Percentiles rank a stretch among this genome's conserved stretches.
phyloP scores from a whole-genome alignment of 495 filamentous ascomycete species.

The Aspergillus bridgeri region DNA sequence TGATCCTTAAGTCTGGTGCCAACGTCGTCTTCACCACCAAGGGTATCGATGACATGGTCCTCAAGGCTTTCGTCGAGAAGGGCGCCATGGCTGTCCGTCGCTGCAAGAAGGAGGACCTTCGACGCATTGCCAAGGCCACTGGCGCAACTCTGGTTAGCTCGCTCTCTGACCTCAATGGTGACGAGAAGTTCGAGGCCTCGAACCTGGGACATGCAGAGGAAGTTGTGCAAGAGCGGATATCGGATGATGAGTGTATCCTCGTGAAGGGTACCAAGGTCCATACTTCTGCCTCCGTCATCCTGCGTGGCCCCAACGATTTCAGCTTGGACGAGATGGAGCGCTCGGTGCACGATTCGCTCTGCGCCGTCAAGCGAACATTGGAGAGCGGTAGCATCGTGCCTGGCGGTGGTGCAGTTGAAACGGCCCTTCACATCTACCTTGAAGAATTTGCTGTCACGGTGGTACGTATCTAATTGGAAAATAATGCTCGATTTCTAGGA shows the following conservation, averaged over 20 bases:
- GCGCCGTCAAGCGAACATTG: conserved; percentile 92
- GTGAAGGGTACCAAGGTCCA: conserved; percentile 94
- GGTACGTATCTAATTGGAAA: conserved; percentile 40
- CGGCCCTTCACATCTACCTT: conserved; percentile 97
- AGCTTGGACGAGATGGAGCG: conserved; percentile 99
- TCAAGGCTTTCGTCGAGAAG: conserved; percentile 93
- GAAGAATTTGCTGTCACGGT: conserved; percentile 99
- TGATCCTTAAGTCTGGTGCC: conserved; percentile 96
- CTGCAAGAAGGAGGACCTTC: conserved; percentile 98
- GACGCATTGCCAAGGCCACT: conserved; percentile 93
- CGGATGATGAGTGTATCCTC: conserved; percentile 97
- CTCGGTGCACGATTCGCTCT: conserved; percentile 94
- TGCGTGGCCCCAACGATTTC: conserved; percentile 94
- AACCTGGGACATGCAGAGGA: conserved; percentile 90
- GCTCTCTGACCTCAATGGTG: conserved; percentile 93
- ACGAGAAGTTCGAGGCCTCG: conserved; percentile 92
- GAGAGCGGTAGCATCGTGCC: conserved; percentile 97
- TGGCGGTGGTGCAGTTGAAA: conserved; percentile 94
- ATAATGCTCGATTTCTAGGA: background rate
- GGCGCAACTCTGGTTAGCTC: conserved; percentile 90
- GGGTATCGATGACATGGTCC: conserved; percentile 92
- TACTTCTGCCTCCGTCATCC: conserved; percentile 92
- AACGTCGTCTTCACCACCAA: conserved; percentile 97
- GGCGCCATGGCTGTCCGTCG: conserved; percentile 94
- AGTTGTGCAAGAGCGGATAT: conserved; percentile 94